Evolutionary conservation across 805 yeast genomes (phyloP), one percentile per base, ranked within the genome.

Genomic region (Nakazawaea peltata): DNA sequence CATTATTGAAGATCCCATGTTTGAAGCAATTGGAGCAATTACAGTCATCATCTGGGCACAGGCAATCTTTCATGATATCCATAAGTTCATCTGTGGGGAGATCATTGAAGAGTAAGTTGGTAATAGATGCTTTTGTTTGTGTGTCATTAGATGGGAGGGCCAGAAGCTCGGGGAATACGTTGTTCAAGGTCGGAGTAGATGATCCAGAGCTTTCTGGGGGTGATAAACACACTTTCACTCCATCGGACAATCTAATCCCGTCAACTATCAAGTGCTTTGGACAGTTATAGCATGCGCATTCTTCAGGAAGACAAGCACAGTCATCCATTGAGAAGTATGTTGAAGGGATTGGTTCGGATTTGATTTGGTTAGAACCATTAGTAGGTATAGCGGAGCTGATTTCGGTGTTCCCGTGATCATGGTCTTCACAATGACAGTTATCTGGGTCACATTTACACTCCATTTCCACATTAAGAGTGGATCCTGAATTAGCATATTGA

Each of bases 201-300:
- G 13, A 25, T 6, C 14, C 14, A n/a, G 13, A 6, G 6, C 15
- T n/a, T 6, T 30, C 17, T 29, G 27, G 30, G 24, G 33, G 27
- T 5, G 32, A 12, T 12, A 12, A 6, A 8, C 45, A 36, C 7
- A 54, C 56, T 8, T 43, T 25, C 2, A 42, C 41, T n/a, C 59
- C 59, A 39, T 54, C 58, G 2, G 43, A 28, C 4, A 50, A 8
- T 18, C 59, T 41, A 3, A 56, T 34, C 8, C 63, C 63, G 28
- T 52, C 41, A 1, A 43, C 43, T 4, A 57, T 57, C 2, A 60
- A 59, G 41, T 59, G 64, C 7, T 42, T 24, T 11, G 47, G 56
- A 47, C 63, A 59, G 32, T 56, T 50, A 28, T 46, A 54, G 35
- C 65, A 59, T 12, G 44, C 49, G 37, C 65, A 58, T 22, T 51